A percentile compares a stretch with the other conserved stretches of the same genome.
Evolutionary conservation across 768 basidiomycete genomes (phyloP).

Genomic region (Dictyophora rubrovolvata): DNA sequence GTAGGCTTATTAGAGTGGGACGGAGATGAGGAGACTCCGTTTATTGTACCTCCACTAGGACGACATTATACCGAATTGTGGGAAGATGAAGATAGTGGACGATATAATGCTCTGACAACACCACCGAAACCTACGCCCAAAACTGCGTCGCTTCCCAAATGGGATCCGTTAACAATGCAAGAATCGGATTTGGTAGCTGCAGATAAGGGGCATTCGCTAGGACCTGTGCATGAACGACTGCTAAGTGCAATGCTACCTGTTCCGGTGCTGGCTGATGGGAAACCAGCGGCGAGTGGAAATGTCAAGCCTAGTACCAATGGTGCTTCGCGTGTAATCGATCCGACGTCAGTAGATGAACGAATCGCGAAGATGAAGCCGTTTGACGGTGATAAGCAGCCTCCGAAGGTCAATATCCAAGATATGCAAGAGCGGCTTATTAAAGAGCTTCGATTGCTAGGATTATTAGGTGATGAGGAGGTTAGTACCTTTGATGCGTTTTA

Average conservation of each 20-base stretch:
- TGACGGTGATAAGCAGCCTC: slow-evolving; percentile 9
- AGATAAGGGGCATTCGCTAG: slow-evolving; percentile 58
- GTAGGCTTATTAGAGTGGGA: slow-evolving; percentile 86
- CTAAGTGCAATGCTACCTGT: slow-evolving; percentile 66
- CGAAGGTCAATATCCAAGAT: slow-evolving; percentile 65
- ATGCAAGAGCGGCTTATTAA: slow-evolving; percentile 66
- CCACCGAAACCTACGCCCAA: slow-evolving; percentile 24
- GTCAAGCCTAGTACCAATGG: slow-evolving; percentile 28
- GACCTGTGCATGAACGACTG: slow-evolving; percentile 78
- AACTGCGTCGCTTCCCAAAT: slow-evolving; percentile 51
- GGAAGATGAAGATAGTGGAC: slow-evolving; percentile 78
- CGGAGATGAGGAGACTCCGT: slow-evolving; percentile 85
- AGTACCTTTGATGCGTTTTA: slow-evolving; percentile 23
- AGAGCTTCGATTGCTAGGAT: slow-evolving; percentile 67
- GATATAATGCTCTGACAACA: slow-evolving; percentile 36
- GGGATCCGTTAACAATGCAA: slow-evolving; percentile 73
- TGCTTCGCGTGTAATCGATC: slow-evolving; percentile 65
- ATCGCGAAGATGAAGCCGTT: slow-evolving; percentile 8
- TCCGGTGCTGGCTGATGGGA: slow-evolving; percentile 25
- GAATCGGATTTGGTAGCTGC: slow-evolving; percentile 64
- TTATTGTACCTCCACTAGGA: slow-evolving; percentile 75
- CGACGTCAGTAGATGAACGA: slow-evolving; percentile 61
- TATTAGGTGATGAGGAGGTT: slow-evolving; percentile 54
- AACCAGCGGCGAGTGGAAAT: slow-evolving; percentile 1
- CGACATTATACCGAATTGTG: slow-evolving; percentile 84